Percentiles rank a stretch among this genome's conserved stretches.
Conservation (phyloP, 495 filamentous ascomycete species). For the Neurospora hispaniola region DNA sequence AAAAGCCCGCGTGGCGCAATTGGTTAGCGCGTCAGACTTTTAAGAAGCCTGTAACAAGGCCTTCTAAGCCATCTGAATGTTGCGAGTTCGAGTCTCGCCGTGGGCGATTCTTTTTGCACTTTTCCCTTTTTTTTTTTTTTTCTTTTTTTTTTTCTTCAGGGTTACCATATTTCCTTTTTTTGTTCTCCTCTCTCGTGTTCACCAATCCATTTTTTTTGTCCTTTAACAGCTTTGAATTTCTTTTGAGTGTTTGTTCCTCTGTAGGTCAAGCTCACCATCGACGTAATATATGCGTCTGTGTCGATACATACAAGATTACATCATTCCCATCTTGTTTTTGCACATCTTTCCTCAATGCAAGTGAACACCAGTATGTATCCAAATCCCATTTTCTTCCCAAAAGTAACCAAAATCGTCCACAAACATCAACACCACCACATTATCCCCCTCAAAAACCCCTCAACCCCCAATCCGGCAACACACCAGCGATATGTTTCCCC, state of each 20-base stretch:
- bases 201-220: not conserved
- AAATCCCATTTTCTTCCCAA: not conserved
- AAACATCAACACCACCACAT: not conserved
- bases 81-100: conserved; percentile 5
- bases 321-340: no score
- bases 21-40: conserved; percentile 1
- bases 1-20: not conserved
- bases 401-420: no score
- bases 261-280: not conserved
- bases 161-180: not conserved
- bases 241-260: not conserved
- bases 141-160: no score
- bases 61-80: conserved; percentile 2
- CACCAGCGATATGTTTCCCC: not conserved
- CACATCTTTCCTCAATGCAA: not conserved
- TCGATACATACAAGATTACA: no score
- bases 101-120: not conserved
- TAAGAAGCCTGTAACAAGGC: not conserved
- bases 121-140: not conserved
- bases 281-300: not conserved
- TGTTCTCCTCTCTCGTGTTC: not conserved
- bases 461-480: not conserved
- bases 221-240: not conserved
- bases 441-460: not conserved
- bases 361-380: not conserved